Percentiles rank a stretch among this genome's conserved stretches.
These are phyloP conservation scores for Oehlia diaphana DNA, from an alignment of 192 early-diverging fungal species.

Conservation along the genomic window DNA sequence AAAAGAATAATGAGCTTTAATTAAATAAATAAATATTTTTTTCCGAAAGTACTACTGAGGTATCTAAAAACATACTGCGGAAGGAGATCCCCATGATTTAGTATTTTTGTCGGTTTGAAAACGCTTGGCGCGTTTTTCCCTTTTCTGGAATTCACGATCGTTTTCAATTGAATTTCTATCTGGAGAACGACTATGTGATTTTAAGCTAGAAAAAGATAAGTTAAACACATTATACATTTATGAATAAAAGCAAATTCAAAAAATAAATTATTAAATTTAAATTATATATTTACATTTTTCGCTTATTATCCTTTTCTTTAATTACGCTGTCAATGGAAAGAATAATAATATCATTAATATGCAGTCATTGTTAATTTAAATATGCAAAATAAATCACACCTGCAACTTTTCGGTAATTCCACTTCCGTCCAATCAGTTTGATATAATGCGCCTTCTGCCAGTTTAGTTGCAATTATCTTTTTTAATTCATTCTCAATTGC, in stretches of 20 bases:
- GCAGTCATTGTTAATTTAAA: neutral
- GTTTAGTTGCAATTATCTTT: conserved; percentile 51
- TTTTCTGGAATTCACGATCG: conserved; percentile 39
- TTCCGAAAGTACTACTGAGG: no score
- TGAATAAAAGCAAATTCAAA: conserved; percentile 14
- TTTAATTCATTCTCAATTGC: conserved; percentile 58
- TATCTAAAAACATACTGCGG: neutral
- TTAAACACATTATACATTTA: conserved; percentile 16
- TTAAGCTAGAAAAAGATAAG: neutral
- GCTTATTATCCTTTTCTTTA: neutral
- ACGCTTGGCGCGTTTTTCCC: conserved; percentile 37
- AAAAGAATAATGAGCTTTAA: neutral
- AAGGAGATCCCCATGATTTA: conserved; percentile 9
- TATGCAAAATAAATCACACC: neutral
- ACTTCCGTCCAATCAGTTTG: conserved; percentile 71
- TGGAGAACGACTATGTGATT: neutral
- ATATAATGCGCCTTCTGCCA: conserved; percentile 44
- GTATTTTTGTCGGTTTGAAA: conserved; percentile 35
- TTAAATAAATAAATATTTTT: conserved; percentile 3
- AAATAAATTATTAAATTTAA: no score
- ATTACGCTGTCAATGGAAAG: neutral
- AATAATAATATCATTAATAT: neutral
- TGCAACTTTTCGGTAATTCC: conserved; percentile 60
- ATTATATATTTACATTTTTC: conserved; percentile 1
- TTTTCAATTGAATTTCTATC: neutral